phyloP scores from a whole-genome alignment of 2,329 filamentous ascomycete genomes.

The Cordyceps cicadae region DNA sequence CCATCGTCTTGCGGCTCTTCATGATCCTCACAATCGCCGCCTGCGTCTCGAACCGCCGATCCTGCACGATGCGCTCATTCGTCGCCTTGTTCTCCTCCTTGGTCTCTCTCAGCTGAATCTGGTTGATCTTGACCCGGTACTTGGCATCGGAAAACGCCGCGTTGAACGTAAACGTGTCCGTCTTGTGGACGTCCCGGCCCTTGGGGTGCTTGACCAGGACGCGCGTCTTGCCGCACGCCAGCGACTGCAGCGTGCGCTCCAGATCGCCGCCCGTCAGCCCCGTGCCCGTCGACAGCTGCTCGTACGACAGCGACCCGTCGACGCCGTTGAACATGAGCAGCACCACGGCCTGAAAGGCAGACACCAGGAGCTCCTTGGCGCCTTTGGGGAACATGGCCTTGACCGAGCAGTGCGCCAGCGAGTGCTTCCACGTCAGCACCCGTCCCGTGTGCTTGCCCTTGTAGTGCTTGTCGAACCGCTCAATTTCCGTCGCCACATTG shows the following conservation, averaged over 20 bases:
- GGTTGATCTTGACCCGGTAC: constrained; percentile 94
- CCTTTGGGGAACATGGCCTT: constrained; percentile 73
- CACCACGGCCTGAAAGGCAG: constrained; percentile 85
- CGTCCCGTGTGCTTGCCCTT: constrained; percentile 82
- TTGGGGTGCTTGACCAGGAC: constrained; percentile 81
- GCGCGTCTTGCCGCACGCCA: constrained; percentile 82
- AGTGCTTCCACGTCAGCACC: constrained; percentile 84
- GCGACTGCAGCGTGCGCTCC: constrained; percentile 83
- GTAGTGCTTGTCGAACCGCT: constrained; percentile 79
- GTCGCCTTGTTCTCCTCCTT: constrained; percentile 91
- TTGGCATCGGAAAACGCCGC: constrained; percentile 67
- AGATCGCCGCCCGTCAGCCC: constrained; percentile 71
- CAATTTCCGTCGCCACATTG: constrained; percentile 66
- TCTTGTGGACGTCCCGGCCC: constrained; percentile 66
- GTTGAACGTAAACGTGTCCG: constrained; percentile 83
- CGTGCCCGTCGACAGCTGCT: constrained; percentile 65
- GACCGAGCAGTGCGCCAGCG: constrained; percentile 82
- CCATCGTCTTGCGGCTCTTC: constrained; percentile 86
- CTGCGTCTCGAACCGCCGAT: constrained; percentile 92
- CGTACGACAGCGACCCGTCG: constrained; percentile 61
- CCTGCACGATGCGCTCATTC: constrained; percentile 79
- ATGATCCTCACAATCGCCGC: constrained; percentile 95
- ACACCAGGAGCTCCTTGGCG: constrained; percentile 80
- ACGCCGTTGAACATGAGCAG: constrained; percentile 78
- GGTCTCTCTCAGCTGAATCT: constrained; percentile 95